Evolutionary conservation across 139 green algal species (phyloP).

Genomic region (Ostreobium quekettii): DNA sequence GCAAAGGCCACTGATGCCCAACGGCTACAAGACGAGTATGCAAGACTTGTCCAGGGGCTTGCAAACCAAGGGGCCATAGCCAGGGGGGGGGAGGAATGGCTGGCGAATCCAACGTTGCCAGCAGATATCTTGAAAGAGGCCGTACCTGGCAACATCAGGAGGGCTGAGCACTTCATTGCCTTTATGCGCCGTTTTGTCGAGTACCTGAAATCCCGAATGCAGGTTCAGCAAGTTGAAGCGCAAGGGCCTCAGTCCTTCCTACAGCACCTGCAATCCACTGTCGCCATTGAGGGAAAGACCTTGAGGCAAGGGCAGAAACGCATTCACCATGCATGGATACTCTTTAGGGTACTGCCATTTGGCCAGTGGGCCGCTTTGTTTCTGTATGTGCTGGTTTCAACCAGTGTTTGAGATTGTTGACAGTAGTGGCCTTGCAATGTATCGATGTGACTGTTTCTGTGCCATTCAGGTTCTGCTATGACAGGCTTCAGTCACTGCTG

Average conservation of each 20-base stretch:
- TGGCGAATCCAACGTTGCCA: conserved; percentile 81
- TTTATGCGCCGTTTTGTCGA: conserved; percentile 90
- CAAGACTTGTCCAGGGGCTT: conserved; percentile 75
- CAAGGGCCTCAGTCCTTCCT: conserved; percentile 81
- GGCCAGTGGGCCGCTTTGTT: conserved; percentile 1
- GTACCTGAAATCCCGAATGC: conserved; percentile 65
- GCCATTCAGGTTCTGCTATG: conserved; percentile 93
- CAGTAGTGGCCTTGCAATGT: background rate
- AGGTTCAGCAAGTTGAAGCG: conserved; percentile 25
- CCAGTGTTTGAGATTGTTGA: background rate
- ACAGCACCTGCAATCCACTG: conserved; percentile 39
- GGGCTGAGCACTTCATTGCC: conserved; percentile 95
- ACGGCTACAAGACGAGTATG: conserved; percentile 76
- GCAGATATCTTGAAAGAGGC: conserved; percentile 82
- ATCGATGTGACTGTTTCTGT: background rate
- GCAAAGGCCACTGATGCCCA: conserved; percentile 58
- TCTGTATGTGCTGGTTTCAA: background rate
- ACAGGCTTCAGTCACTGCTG: conserved; percentile 84
- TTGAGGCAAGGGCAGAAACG: conserved; percentile 18
- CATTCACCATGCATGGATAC: background rate
- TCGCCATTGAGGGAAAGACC: conserved; percentile 54
- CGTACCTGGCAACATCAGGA: conserved; percentile 88
- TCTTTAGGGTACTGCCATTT: background rate
- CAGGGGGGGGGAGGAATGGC: conserved; percentile 46
- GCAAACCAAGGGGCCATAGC: conserved; percentile 47